phyloP scores from a whole-genome alignment of 345 rosid species.

The Nasturtium officinale region DNA sequence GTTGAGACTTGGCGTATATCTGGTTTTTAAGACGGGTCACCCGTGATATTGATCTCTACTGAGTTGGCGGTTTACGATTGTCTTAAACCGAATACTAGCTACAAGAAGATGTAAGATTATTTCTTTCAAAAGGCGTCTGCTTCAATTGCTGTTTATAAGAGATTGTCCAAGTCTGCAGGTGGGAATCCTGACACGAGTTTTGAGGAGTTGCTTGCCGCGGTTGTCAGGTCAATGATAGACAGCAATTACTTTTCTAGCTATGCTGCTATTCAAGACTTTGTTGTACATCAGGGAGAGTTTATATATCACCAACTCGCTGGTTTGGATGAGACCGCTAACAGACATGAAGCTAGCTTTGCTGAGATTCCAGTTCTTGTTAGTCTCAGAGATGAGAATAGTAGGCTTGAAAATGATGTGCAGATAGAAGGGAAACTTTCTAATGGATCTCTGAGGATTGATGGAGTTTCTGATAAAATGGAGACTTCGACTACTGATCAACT shows the following conservation, averaged over 20 bases:
- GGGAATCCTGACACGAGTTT: slow-evolving; percentile 59
- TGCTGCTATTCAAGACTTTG: slow-evolving; percentile 53
- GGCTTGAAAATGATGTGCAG: slow-evolving; percentile 34
- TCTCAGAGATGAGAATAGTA: slow-evolving; percentile 56
- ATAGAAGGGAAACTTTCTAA: slow-evolving; percentile 33
- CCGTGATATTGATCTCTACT: slow-evolving; percentile 66
- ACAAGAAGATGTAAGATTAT: slow-evolving; percentile 52
- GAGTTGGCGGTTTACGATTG: slow-evolving; percentile 64
- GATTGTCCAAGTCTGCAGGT: slow-evolving; percentile 54
- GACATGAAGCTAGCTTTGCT: too few species aligned
- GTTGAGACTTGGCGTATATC: slow-evolving; percentile 65
- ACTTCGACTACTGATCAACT: slow-evolving; percentile 32
- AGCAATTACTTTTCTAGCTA: slow-evolving; percentile 54
- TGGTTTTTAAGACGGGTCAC: slow-evolving; percentile 69
- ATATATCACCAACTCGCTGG: slow-evolving; percentile 65
- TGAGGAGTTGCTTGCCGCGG: slow-evolving; percentile 70
- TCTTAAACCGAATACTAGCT: slow-evolving; percentile 54
- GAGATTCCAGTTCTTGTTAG: slow-evolving; percentile 59
- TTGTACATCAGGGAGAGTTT: slow-evolving; percentile 73
- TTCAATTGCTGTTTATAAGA: slow-evolving; percentile 66
- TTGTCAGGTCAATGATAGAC: slow-evolving; percentile 60
- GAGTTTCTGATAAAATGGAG: slow-evolving; percentile 37
- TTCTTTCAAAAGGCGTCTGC: slow-evolving; percentile 64
- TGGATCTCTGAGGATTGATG: slow-evolving; percentile 49
- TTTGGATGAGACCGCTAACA: slow-evolving; percentile 63